Conservation (phyloP, 2,329 filamentous ascomycete genomes). For the Diaporthe amygdali region DNA sequence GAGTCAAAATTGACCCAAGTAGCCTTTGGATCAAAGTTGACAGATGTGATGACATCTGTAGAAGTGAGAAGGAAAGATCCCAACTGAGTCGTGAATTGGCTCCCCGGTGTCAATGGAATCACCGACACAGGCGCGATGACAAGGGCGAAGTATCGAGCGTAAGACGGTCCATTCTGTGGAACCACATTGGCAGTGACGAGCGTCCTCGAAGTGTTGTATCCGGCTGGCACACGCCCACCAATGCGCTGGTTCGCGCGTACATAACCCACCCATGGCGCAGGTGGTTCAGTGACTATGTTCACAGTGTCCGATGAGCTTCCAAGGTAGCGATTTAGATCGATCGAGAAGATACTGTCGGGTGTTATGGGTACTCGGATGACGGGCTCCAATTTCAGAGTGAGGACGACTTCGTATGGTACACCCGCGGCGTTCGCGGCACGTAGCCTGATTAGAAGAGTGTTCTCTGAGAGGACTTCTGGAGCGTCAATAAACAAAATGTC, state of each 20-base stretch:
- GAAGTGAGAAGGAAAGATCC: neutral
- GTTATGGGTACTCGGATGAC: neutral
- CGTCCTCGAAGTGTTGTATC: neutral
- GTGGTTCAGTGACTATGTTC: neutral
- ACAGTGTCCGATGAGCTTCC: neutral
- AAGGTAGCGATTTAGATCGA: neutral
- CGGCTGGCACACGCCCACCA: neutral
- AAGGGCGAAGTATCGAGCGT: conserved; percentile 1
- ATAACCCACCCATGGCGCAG: neutral
- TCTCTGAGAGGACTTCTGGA: neutral
- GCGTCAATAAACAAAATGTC: neutral
- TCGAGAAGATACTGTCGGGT: neutral
- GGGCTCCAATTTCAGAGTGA: neutral
- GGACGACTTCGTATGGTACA: neutral
- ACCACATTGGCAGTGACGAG: neutral
- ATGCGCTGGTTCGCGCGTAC: neutral
- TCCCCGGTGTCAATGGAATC: neutral
- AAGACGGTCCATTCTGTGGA: neutral
- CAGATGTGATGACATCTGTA: neutral
- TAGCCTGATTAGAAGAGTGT: neutral
- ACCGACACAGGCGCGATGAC: neutral
- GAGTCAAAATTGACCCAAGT: neutral
- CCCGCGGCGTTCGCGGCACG: neutral
- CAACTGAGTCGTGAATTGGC: neutral
- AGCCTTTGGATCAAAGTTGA: neutral